Evolutionary conservation across 768 basidiomycete species (phyloP).

Genomic region (Suillus clintonianus): DNA sequence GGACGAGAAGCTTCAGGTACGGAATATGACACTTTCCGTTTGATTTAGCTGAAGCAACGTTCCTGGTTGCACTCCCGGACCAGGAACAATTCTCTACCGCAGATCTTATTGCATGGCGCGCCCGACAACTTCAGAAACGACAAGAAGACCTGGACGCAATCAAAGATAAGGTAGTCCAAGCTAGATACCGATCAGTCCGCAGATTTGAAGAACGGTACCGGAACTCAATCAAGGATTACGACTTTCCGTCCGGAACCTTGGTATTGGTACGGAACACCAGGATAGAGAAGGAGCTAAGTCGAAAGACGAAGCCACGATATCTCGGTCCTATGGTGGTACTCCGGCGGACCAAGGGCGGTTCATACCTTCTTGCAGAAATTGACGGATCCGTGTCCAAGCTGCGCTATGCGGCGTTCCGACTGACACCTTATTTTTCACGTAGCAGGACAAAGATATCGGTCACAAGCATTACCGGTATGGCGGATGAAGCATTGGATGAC

Average conservation of each 20-base stretch:
- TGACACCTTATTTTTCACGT: not conserved
- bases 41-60: not conserved
- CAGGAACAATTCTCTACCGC: too few species aligned
- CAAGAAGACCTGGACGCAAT: too few species aligned
- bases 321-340: slow-evolving; percentile 27
- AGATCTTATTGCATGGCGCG: too few species aligned
- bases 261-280: not conserved
- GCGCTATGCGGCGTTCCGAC: not conserved
- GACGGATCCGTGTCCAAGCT: slow-evolving; percentile 17
- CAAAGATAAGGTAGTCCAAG: too few species aligned
- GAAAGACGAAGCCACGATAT: slow-evolving; percentile 23
- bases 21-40: too few species aligned
- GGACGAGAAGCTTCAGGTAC: too few species aligned
- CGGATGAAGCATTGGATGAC: not conserved
- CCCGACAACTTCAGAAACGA: too few species aligned
- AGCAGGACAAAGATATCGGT: accelerated
- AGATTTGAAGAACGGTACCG: too few species aligned
- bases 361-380: slow-evolving; percentile 27
- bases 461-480: not conserved
- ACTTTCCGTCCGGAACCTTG: not conserved
- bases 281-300: slow-evolving; percentile 8
- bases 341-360: slow-evolving; percentile 13
- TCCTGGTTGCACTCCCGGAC: not conserved
- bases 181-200: too few species aligned
- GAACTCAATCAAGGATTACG: not conserved